These are phyloP conservation scores for Hericium rajendrae DNA, from an alignment of 768 basidiomycete species.

Conservation along the genomic window DNA sequence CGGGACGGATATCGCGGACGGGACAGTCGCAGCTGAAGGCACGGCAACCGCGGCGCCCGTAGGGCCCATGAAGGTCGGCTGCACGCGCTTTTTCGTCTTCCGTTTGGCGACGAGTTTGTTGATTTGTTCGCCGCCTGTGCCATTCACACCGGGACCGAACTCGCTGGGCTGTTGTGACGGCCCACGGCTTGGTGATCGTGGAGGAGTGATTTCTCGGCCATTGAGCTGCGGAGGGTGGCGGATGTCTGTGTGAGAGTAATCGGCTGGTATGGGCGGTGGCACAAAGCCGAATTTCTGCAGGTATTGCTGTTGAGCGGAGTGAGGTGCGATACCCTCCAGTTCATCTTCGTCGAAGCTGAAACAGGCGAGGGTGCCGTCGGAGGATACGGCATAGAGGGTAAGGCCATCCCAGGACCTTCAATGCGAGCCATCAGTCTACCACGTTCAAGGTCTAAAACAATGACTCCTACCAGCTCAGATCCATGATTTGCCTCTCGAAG, in stretches of 20 bases:
- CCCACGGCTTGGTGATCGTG: constrained; percentile 35
- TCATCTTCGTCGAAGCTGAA: constrained; percentile 78
- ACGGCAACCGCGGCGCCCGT: constrained; percentile 16
- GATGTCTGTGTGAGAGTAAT: constrained; percentile 46
- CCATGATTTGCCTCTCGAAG: constrained; percentile 91
- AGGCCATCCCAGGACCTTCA: constrained; percentile 86
- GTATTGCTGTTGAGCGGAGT: constrained; percentile 67
- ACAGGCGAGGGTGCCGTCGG: constrained; percentile 88
- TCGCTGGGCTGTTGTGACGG: constrained; percentile 28
- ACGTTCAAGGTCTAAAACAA: neutral
- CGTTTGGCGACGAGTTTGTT: constrained; percentile 63
- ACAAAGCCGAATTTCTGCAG: constrained; percentile 73
- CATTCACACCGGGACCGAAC: constrained; percentile 27
- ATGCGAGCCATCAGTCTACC: neutral
- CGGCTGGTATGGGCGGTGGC: constrained; percentile 56
- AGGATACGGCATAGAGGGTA: constrained; percentile 88
- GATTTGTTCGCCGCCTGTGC: constrained; percentile 42
- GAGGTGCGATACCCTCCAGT: constrained; percentile 71
- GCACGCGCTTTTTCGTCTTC: constrained; percentile 40
- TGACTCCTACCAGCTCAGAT: constrained; percentile 78
- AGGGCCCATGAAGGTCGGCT: constrained; percentile 30
- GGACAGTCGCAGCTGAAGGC: constrained; percentile 23
- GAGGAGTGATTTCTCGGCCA: constrained; percentile 31
- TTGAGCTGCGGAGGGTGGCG: constrained; percentile 11
- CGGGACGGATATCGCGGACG: neutral